phyloP scores from a whole-genome alignment of 345 rosid species.

The Dipteronia dyeriana region DNA sequence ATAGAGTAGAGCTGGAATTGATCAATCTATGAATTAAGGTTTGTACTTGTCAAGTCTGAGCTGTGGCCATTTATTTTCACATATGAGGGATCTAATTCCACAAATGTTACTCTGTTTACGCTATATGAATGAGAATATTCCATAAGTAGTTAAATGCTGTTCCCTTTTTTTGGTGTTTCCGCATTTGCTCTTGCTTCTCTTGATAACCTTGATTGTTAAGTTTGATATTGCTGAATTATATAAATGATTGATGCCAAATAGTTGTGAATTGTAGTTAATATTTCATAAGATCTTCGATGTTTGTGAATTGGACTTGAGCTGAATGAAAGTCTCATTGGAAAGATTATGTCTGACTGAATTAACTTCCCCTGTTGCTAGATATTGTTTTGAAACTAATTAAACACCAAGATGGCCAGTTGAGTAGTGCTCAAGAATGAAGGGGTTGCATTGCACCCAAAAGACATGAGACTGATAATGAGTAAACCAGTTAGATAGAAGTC shows the following conservation, averaged over 20 bases:
- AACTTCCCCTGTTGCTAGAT: neutral
- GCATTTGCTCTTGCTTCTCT: neutral
- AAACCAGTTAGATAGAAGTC: slow-evolving; percentile 4
- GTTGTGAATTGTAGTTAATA: neutral
- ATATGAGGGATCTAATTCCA: neutral
- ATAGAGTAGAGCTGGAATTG: slow-evolving; percentile 30
- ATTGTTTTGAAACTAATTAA: neutral
- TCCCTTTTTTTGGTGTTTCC: neutral
- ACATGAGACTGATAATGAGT: neutral
- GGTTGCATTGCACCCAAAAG: neutral
- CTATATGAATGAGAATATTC: neutral
- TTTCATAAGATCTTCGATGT: neutral
- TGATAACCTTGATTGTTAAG: neutral
- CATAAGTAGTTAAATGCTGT: neutral
- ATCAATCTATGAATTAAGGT: neutral
- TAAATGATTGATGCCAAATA: neutral
- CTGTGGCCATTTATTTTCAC: neutral
- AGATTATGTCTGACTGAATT: neutral
- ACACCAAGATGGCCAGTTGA: neutral
- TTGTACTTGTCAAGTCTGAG: neutral
- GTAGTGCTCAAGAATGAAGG: neutral
- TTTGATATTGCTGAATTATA: neutral
- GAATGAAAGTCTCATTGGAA: neutral
- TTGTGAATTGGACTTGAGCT: neutral
- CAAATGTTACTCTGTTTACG: neutral